phyloP scores from a whole-genome alignment of 441 rosid species.

The Melastoma candidum region DNA sequence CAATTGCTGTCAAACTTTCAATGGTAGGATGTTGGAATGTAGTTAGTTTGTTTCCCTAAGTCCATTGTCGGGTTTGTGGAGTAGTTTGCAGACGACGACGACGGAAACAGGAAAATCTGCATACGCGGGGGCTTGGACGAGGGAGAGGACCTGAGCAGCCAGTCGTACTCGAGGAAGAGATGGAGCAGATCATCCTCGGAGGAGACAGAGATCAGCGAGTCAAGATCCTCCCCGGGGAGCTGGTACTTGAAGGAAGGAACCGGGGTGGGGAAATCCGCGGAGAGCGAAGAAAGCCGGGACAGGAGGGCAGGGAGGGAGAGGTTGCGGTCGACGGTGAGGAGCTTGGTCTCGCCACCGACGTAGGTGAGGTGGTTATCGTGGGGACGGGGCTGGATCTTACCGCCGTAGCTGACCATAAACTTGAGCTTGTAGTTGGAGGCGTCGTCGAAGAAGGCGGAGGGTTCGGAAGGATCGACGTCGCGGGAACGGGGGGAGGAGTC shows the following conservation, averaged over 20 bases:
- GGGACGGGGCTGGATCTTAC: slow-evolving; percentile 87
- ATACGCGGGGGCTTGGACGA: slow-evolving; percentile 70
- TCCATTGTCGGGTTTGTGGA: too few species aligned
- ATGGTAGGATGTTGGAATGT: too few species aligned
- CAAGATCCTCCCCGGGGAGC: slow-evolving; percentile 81
- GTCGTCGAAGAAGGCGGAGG: slow-evolving; percentile 71
- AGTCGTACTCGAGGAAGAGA: slow-evolving; percentile 86
- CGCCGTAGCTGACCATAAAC: slow-evolving; percentile 88
- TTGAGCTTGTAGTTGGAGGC: slow-evolving; percentile 42
- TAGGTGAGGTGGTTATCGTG: slow-evolving; percentile 83
- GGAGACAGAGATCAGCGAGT: slow-evolving; percentile 78
- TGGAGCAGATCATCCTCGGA: slow-evolving; percentile 87
- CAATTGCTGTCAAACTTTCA: too few species aligned
- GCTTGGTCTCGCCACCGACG: slow-evolving; percentile 82
- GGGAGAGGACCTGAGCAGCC: slow-evolving; percentile 46
- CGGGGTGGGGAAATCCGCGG: slow-evolving; percentile 21
- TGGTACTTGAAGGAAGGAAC: slow-evolving; percentile 74
- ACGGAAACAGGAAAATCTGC: slow-evolving; percentile 70
- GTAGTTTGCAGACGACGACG: slow-evolving; percentile 24
- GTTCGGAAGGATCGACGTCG: slow-evolving; percentile 72
- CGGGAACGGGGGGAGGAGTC: slow-evolving; percentile 83
- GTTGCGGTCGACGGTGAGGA: slow-evolving; percentile 64
- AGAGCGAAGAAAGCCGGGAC: slow-evolving; percentile 45
- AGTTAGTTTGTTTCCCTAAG: too few species aligned
- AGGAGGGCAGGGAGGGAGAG: slow-evolving; percentile 45